phyloP scores from a whole-genome alignment of 768 basidiomycete species.

The Mycena rosella region DNA sequence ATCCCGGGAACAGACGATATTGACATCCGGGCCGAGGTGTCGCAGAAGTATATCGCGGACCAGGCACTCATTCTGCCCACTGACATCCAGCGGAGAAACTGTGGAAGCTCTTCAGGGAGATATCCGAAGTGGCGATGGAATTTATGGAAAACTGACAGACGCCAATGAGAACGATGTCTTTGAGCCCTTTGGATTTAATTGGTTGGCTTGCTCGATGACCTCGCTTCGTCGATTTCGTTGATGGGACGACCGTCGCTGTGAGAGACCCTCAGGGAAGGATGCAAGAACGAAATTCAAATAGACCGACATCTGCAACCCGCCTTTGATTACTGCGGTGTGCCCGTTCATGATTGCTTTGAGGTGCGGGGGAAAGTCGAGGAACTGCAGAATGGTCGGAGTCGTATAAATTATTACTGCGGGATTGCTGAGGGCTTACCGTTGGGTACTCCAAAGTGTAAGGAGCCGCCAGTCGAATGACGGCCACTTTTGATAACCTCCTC shows the following conservation, averaged over 20 bases:
- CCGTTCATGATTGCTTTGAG: slow-evolving; percentile 47
- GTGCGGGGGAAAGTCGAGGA: slow-evolving; percentile 50
- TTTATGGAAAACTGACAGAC: slow-evolving; percentile 45
- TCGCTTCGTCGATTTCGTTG: slow-evolving; percentile 57
- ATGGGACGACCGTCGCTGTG: slow-evolving; percentile 49
- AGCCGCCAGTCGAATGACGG: slow-evolving; percentile 72
- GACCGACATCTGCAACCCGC: slow-evolving; percentile 61
- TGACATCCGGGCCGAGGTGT: slow-evolving; percentile 53
- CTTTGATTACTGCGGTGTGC: slow-evolving; percentile 50
- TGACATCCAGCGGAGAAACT: slow-evolving; percentile 50
- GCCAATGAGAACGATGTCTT: slow-evolving; percentile 47
- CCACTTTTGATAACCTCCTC: slow-evolving; percentile 67
- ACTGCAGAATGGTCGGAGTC: slow-evolving; percentile 46
- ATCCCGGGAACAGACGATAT: slow-evolving; percentile 67
- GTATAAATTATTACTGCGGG: slow-evolving; percentile 43
- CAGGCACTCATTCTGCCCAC: slow-evolving; percentile 48
- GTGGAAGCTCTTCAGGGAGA: background rate
- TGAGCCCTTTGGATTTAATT: slow-evolving; percentile 47
- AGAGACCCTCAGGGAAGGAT: background rate
- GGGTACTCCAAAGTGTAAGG: slow-evolving; percentile 71
- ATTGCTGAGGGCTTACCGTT: slow-evolving; percentile 56
- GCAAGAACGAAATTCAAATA: no score
- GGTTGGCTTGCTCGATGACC: slow-evolving; percentile 57
- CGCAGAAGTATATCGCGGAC: slow-evolving; percentile 45
- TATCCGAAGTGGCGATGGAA: background rate